Conservation (phyloP, 1,139 yeast species). For the Geotrichum fermentans region DNA sequence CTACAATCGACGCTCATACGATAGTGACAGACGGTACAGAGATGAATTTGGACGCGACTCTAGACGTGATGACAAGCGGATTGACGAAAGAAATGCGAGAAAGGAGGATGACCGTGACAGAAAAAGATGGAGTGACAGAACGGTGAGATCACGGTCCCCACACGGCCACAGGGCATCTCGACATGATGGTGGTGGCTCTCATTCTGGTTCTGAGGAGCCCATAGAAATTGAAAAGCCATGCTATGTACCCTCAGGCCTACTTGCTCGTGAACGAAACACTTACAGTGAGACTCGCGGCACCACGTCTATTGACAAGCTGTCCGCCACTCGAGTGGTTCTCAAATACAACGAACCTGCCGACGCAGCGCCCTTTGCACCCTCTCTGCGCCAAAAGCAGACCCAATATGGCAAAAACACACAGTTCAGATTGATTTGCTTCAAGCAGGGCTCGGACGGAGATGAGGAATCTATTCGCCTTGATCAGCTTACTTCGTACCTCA, state of each 20-base stretch:
- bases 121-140: background rate
- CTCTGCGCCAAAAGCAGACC: slow-evolving; percentile 34
- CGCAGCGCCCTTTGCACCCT: slow-evolving; percentile 26
- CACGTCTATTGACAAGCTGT: slow-evolving; percentile 19
- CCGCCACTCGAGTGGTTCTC: slow-evolving; percentile 40
- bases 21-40: background rate
- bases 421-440: slow-evolving; percentile 31
- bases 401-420: slow-evolving; percentile 14
- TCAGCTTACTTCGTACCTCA: slow-evolving; percentile 36
- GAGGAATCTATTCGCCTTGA: slow-evolving; percentile 35
- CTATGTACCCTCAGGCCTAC: slow-evolving; percentile 45
- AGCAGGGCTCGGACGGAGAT: slow-evolving; percentile 28
- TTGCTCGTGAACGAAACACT: slow-evolving; percentile 44
- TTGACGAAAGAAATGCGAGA: background rate
- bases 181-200: too few relatives aligned
- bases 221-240: slow-evolving; percentile 35
- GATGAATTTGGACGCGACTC: background rate
- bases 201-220: background rate
- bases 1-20: background rate
- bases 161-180: too few relatives aligned
- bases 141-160: background rate
- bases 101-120: background rate
- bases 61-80: background rate
- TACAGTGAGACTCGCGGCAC: background rate
- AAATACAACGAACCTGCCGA: slow-evolving; percentile 47